Percentiles rank a stretch among this genome's conserved stretches.
Evolutionary conservation across 2,329 filamentous ascomycete species (phyloP).

Genomic region (Hypoxylon sp.): DNA sequence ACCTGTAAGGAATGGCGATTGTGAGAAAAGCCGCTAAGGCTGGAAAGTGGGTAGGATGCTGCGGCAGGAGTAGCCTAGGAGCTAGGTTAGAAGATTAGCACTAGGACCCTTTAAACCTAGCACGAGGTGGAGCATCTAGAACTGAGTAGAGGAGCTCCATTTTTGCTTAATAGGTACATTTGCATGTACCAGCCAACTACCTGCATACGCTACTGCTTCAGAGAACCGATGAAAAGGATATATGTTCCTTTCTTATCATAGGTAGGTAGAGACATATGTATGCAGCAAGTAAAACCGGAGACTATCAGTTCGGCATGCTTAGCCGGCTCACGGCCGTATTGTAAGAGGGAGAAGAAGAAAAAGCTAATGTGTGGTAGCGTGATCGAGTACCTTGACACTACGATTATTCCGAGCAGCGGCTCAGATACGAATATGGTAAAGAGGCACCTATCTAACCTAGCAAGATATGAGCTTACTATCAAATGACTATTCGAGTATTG

Average conservation of each 20-base stretch:
- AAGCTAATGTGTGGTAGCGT: neutral
- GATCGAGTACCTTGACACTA: neutral
- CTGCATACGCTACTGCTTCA: too few relatives aligned
- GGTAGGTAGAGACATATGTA: too few relatives aligned
- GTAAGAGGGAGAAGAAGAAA: neutral
- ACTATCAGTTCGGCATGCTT: neutral
- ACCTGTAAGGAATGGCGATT: slow-evolving; percentile 16
- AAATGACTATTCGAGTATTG: neutral
- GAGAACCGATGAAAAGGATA: neutral
- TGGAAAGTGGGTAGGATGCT: slow-evolving; percentile 38
- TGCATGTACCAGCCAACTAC: neutral
- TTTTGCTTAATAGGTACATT: slow-evolving; percentile 10
- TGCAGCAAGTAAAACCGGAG: neutral
- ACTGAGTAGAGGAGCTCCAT: slow-evolving; percentile 9
- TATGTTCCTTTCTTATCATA: neutral
- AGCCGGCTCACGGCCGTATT: neutral
- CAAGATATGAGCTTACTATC: neutral
- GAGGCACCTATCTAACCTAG: too few relatives aligned
- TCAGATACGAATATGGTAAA: neutral
- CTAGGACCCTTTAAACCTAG: slow-evolving; percentile 5
- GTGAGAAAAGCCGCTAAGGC: slow-evolving; percentile 42
- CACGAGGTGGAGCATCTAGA: slow-evolving; percentile 16
- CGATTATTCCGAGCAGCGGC: neutral
- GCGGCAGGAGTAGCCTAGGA: slow-evolving; percentile 23
- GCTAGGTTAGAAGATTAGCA: neutral